Base-by-base conservation (phyloP, 768 basidiomycete species). In the Hemileccinum impolitum region DNA sequence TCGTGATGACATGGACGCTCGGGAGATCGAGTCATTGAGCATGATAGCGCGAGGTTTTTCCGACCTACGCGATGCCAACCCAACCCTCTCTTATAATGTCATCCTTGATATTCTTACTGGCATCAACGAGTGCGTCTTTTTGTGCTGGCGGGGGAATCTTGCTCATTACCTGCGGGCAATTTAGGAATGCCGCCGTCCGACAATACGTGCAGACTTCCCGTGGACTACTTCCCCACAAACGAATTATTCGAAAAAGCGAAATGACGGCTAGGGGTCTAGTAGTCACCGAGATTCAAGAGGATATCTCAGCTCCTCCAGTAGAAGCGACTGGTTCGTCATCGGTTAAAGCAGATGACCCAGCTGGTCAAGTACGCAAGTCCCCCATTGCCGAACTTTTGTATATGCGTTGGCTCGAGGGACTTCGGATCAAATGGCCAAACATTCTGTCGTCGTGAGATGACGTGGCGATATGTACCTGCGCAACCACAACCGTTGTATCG, bases 321-420 rank as follows among this genome's bases (percentile, higher is more conserved):
- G 74, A 66, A 46, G 50, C 64, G 19, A 54, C 59, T 38, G 51
- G 65, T 6, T 57, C 66, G 2, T 54, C 64, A 14, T 54, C 73
- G 6, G 62, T 53, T 21, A 72, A 71, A 58, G 56, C 55, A 37
- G 71, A 72, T 19, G 77, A 81, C 26, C 61, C 74, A 28, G 57
- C 52, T 39, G 58, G 61, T 21, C 74, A 77, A 12, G 65, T 74
- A 46, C 78, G 81, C 54, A 87, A 85, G 65, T 94, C 91, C 47
- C 93, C 94, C 6, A 93, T 98, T 25, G 90, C 93, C 18, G 95
- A 98, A 65, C 77, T 98, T 55, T 73, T 98, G n/a, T 98, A 97
- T 66, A 85, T 94, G 79, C 83, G 95, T 42, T 98, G 95, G 94
- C 73, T 97, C 21, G 90, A 96, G 62, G 94, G 94, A 3, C 70